Percentiles rank a stretch among this genome's conserved stretches.
Evolutionary conservation across 2,329 filamentous ascomycete genomes (phyloP).

Genomic region (Endothia cerciana): DNA sequence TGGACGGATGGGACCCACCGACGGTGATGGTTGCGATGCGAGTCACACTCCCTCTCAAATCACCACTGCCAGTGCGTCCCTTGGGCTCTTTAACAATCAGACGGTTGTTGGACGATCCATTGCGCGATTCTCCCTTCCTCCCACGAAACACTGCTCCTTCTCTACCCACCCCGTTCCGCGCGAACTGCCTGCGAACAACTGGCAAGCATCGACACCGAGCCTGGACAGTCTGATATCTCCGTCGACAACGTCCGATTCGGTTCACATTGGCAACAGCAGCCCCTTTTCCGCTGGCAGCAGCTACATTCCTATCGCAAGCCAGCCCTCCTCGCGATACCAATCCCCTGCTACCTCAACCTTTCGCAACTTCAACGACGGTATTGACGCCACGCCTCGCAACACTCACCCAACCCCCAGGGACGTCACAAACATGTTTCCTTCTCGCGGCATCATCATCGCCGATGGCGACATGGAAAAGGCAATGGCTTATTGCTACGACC

Average conservation of each 20-base stretch:
- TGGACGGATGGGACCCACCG: background rate
- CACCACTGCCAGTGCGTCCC: background rate
- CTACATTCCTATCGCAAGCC: background rate
- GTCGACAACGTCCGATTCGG: background rate
- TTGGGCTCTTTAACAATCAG: background rate
- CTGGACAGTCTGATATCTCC: background rate
- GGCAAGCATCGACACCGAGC: slow-evolving; percentile 2
- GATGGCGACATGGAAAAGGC: slow-evolving; percentile 36
- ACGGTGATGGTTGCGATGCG: background rate
- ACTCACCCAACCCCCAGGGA: background rate
- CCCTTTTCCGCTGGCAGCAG: background rate
- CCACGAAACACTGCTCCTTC: background rate
- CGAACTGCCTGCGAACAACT: background rate
- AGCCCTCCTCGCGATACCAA: background rate
- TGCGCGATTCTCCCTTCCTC: background rate
- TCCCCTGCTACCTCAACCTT: background rate
- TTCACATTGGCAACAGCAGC: background rate
- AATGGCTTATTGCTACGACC: slow-evolving; percentile 57
- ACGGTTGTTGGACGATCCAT: background rate
- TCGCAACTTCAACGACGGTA: background rate
- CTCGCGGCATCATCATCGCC: slow-evolving; percentile 18
- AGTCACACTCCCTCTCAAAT: slow-evolving; percentile 9
- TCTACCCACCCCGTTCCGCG: background rate
- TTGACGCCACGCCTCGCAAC: background rate
- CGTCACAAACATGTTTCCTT: slow-evolving; percentile 19